Base-by-base conservation (phyloP, 352 stramenopile genomes). In the Pelagophyceae sp. region DNA sequence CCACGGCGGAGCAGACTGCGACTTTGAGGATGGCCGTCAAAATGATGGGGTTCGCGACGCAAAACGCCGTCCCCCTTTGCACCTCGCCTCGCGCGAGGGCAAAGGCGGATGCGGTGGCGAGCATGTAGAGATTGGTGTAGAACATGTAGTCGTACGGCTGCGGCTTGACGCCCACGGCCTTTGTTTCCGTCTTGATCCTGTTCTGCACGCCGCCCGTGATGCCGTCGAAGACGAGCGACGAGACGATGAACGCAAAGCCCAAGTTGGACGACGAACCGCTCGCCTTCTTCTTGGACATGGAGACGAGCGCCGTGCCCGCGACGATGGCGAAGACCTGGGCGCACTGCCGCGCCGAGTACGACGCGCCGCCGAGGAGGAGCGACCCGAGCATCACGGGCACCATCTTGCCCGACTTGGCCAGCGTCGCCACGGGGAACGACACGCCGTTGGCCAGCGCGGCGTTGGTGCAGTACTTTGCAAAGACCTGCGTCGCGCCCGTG, bases 401-500 rank as follows among this genome's bases (percentile, higher is more conserved):
- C 95, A 99, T 99, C 84, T 99, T 99, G 82, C 94, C 97, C 81
- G 88, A 96, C 85, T 99, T 99, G 67, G 93, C 96, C 19, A 99
- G 88, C n/a, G 95, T 96, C 77, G 97, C 93, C 19, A 96, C 97
- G 27, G 96, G 96, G 86, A 98, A 99, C 79, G 87, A 94, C 80
- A 99, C 89, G 84, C 87, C 87, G 76, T 90, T 90, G 6, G 87
- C 86, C 38, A 92, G 78, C 33, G 88, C 86, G n/a, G 90, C 78
- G 78, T 82, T 88, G 23, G 88, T 91, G 74, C 87, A 92, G 17
- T 82, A 85, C 80, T 91, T 92, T 29, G 85, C 86, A 58, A 83
- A 85, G 17, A 92, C 86, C 81, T 92, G 87, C 74, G 83, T 84
- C 29, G 83, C 81, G 69, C 88, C 88, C 1, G 81, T 88, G 77